These are phyloP conservation scores for Erythrophleum ivorense DNA, from an alignment of 331 rosid species.

Conservation along the genomic window DNA sequence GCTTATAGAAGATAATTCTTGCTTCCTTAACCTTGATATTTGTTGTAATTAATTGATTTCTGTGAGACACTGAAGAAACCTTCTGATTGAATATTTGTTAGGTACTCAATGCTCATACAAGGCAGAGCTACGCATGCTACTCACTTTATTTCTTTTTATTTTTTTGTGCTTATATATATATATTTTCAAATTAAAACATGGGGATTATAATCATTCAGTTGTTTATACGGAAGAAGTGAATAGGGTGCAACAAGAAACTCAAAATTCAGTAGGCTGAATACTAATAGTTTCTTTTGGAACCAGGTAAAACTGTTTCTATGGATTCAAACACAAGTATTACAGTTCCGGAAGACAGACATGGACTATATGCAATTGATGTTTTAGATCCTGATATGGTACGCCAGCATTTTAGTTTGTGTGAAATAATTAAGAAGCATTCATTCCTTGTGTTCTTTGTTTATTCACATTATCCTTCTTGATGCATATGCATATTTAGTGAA, in stretches of 20 bases:
- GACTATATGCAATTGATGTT: conserved; percentile 80
- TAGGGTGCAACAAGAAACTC: conserved; percentile 7
- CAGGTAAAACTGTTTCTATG: conserved; percentile 77
- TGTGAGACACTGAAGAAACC: neutral
- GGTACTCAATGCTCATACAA: neutral
- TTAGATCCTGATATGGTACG: conserved; percentile 96
- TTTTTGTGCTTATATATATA: neutral
- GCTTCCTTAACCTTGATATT: neutral
- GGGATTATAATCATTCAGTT: conserved; percentile 6
- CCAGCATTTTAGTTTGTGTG: neutral
- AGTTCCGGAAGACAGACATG: conserved; percentile 89
- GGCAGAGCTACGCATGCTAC: neutral
- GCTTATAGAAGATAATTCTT: neutral
- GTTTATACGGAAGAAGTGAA: conserved; percentile 17
- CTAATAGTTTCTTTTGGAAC: conserved; percentile 36
- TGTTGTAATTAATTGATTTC: conserved; percentile 3
- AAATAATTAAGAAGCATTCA: neutral
- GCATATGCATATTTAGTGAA: neutral
- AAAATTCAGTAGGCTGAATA: conserved; percentile 3
- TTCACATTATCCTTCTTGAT: neutral
- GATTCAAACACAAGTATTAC: conserved; percentile 66
- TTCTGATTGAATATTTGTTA: conserved; percentile 11
- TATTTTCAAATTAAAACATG: neutral
- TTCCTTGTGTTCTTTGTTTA: neutral
- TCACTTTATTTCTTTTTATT: neutral